Evolutionary conservation across 768 basidiomycete species (phyloP).

Genomic region (Tubosaeta sp.): DNA sequence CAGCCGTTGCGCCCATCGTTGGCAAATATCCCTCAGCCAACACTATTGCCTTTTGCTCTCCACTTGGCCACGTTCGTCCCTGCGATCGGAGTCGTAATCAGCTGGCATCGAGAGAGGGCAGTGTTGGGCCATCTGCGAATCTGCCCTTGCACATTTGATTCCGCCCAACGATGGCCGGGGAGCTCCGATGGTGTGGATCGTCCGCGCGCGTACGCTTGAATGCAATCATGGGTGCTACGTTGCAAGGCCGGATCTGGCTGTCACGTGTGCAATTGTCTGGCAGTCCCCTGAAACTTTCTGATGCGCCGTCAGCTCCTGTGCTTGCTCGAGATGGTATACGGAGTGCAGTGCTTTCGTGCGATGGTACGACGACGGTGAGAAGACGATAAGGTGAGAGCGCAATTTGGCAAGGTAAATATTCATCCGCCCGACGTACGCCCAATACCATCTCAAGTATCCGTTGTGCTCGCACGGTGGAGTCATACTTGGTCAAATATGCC

Average conservation of each 20-base stretch:
- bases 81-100: not conserved
- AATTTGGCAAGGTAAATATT: not conserved
- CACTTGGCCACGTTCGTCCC: no score
- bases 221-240: not conserved
- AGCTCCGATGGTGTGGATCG: not conserved
- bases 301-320: not conserved
- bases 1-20: not conserved
- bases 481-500: not conserved
- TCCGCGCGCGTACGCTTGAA: not conserved
- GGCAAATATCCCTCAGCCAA: not conserved
- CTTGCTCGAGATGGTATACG: not conserved
- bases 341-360: not conserved
- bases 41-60: not conserved
- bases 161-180: not conserved
- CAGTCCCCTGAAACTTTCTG: not conserved
- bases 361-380: not conserved
- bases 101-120: no score
- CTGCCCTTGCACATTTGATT: not conserved
- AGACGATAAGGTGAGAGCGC: not conserved
- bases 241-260: not conserved
- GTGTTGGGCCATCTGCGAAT: not conserved
- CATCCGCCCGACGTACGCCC: not conserved
- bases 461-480: not conserved
- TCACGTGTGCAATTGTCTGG: not conserved
- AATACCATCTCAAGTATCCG: conserved; percentile 1